Evolutionary conservation across 345 rosid species (phyloP).

Genomic region (Salix dunnii): DNA sequence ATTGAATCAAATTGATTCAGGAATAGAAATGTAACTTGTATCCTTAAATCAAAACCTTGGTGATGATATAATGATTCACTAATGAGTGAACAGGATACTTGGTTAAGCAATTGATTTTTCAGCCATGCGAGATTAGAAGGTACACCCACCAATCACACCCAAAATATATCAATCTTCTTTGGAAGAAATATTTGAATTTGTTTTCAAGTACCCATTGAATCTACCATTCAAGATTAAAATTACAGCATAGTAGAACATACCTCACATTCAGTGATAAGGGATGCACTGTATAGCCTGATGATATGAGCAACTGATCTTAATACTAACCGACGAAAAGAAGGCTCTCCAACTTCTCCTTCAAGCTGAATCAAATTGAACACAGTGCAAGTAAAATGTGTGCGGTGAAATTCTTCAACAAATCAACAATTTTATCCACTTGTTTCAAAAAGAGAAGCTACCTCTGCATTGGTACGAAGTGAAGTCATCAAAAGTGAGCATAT

Average conservation of each 20-base stretch:
- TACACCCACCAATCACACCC: neutral
- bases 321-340: slow-evolving; percentile 90
- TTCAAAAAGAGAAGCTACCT: slow-evolving; percentile 46
- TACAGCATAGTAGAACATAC: slow-evolving; percentile 36
- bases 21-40: neutral
- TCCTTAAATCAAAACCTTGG: neutral
- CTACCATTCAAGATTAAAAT: slow-evolving; percentile 5
- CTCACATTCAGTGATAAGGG: slow-evolving; percentile 93
- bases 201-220: neutral
- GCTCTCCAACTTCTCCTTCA: slow-evolving; percentile 97
- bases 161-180: neutral
- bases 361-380: slow-evolving; percentile 43
- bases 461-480: slow-evolving; percentile 84
- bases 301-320: slow-evolving; percentile 95
- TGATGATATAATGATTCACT: neutral
- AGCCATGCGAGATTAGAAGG: neutral
- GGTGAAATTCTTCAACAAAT: neutral
- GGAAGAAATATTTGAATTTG: neutral
- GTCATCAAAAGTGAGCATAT: slow-evolving; percentile 97
- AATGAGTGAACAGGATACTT: neutral
- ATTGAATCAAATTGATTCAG: too few relatives aligned
- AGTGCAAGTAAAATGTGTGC: slow-evolving; percentile 6
- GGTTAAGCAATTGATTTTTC: neutral
- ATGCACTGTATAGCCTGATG: slow-evolving; percentile 84
- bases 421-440: neutral